These are phyloP conservation scores for Heliamphora exappendiculata DNA, from an alignment of 148 eudicot genomes.

Conservation along the genomic window DNA sequence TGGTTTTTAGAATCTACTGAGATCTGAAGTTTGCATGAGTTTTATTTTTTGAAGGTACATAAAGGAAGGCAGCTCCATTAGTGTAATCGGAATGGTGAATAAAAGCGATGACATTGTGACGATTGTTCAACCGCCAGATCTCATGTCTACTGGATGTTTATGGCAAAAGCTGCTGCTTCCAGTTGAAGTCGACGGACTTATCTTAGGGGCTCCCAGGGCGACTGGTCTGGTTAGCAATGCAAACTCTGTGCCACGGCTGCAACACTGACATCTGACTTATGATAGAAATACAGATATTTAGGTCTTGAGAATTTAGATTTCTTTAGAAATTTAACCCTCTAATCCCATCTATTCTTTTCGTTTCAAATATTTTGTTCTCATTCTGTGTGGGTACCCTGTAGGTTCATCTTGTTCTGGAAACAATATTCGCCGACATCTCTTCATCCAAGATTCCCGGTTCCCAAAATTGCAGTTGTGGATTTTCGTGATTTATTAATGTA, in stretches of 20 bases:
- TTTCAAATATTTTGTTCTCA: background rate
- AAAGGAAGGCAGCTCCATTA: slow-evolving; percentile 36
- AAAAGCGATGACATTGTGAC: slow-evolving; percentile 23
- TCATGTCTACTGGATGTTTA: slow-evolving; percentile 42
- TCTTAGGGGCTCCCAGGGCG: slow-evolving; percentile 23
- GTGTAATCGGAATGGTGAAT: slow-evolving; percentile 37
- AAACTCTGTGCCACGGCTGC: background rate
- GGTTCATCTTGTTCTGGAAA: background rate
- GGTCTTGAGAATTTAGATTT: background rate
- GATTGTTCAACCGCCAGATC: slow-evolving; percentile 40
- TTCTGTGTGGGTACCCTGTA: background rate
- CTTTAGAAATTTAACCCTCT: background rate
- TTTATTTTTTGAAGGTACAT: slow-evolving; percentile 32
- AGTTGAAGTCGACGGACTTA: slow-evolving; percentile 40
- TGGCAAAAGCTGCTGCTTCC: slow-evolving; percentile 40
- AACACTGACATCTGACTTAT: background rate
- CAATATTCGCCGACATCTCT: background rate
- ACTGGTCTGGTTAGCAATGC: background rate
- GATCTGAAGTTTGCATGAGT: slow-evolving; percentile 4
- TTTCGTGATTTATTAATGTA: background rate
- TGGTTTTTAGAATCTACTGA: background rate
- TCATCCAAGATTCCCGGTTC: background rate
- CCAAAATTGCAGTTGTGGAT: background rate
- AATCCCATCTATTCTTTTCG: background rate
- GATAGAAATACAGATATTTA: background rate